Evolutionary conservation across 306 rosid species (phyloP), one percentile per base, ranked within the genome.

Genomic region (Rosa multiflora): DNA sequence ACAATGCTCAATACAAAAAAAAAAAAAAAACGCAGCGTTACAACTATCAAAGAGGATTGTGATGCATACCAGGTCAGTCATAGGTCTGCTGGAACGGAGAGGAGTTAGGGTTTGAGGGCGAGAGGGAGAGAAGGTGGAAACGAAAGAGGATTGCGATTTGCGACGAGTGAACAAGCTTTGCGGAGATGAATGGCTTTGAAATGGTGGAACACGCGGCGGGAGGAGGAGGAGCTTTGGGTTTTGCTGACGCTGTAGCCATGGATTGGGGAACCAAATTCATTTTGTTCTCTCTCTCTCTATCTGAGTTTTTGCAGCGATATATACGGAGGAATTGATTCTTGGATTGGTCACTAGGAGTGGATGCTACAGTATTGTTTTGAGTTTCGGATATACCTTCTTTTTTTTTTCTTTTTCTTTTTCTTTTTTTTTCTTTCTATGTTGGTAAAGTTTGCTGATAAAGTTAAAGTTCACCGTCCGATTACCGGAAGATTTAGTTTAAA

Each of bases 31-130:
- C 4, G 5, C 14, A 47, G 5, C 42, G 21, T 64, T 21, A 17
- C 6, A 18, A 11, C 7, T 15, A 49, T 18, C 14, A 8, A 23
- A 32, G 21, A 15, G 23, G 23, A 23, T 1, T 4, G 67, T 1
- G 15, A 76, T 13, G 44, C 49, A 44, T 77, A 82, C 88, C 85
- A 15, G 15, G 67, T 58, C 73, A 73, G 8, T 47, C 8, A 51
- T 49, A 66, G 84, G 70, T 23, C 37, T 21, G 18, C 52, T 13
- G 46, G 49, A 40, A 63, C 61, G 78, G 53, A 15, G 48, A 8
- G 64, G 59, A 17, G 17, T 51, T 51, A 80, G 69, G 80, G 51
- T 23, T 67, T n/a, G 48, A 23, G 26, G 17, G 71, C 5, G 53
- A 61, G 68, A 76, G 72, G 52, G 70, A 51, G 80, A 23, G 46